A percentile compares a stretch with the other conserved stretches of the same genome.
These are phyloP conservation scores for Tylopilus orsonianus DNA, from an alignment of 1,284 basidiomycete species.

Conservation along the genomic window DNA sequence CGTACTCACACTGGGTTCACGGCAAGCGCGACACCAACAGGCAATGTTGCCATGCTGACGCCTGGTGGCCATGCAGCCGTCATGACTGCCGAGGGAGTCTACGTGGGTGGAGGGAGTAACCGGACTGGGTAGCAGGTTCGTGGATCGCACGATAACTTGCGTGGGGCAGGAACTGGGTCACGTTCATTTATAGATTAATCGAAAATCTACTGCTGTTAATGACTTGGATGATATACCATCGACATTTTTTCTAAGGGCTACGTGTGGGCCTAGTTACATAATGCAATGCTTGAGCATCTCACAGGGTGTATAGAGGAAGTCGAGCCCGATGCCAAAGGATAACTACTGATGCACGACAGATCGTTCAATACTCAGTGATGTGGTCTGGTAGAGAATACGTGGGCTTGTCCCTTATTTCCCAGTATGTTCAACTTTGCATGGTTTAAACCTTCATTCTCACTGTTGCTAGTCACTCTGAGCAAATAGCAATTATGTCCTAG, in stretches of 20 bases:
- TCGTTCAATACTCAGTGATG: background rate
- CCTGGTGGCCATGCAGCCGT: slow-evolving; percentile 33
- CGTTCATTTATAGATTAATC: slow-evolving; percentile 25
- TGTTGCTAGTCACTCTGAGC: too few species aligned
- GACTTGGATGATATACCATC: slow-evolving; percentile 6
- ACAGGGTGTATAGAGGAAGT: background rate
- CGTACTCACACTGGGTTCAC: slow-evolving; percentile 34
- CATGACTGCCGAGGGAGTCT: slow-evolving; percentile 34
- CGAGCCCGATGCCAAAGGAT: too few species aligned
- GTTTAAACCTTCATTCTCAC: too few species aligned
- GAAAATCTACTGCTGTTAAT: slow-evolving; percentile 22
- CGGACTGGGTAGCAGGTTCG: background rate
- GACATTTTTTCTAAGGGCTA: background rate
- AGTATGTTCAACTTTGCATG: background rate
- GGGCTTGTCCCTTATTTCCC: too few species aligned
- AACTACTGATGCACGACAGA: background rate
- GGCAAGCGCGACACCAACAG: slow-evolving; percentile 24
- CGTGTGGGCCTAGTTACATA: background rate
- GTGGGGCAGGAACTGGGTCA: background rate
- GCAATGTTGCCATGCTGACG: slow-evolving; percentile 34
- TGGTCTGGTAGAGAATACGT: too few species aligned
- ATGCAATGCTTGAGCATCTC: background rate
- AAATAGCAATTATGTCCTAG: too few species aligned
- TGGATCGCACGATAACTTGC: background rate
- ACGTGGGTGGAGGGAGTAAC: slow-evolving; percentile 29